phyloP scores from a whole-genome alignment of 2,329 filamentous ascomycete genomes.

The Colletotrichum echinochloae region DNA sequence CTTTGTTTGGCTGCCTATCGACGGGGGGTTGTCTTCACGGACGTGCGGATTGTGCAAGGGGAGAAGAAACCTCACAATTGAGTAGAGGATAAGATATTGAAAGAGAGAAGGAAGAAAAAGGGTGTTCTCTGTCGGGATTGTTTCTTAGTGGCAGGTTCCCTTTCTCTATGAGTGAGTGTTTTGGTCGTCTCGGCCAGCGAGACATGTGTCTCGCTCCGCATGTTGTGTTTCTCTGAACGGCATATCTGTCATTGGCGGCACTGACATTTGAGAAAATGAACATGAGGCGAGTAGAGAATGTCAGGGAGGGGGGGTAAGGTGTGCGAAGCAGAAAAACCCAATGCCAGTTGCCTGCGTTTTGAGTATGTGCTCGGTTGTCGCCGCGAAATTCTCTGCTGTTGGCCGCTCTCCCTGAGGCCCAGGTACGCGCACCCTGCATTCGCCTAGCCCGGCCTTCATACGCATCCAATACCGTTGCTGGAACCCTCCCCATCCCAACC shows the following conservation, averaged over 20 bases:
- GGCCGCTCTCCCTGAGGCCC: too few relatives aligned
- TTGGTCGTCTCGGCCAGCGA: conserved; percentile 11
- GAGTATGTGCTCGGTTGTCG: background rate
- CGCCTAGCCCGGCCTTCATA: too few relatives aligned
- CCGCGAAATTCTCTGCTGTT: background rate
- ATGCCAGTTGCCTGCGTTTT: background rate
- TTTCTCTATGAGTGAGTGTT: background rate
- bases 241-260: background rate
- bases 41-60: background rate
- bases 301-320: background rate
- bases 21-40: background rate
- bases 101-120: background rate
- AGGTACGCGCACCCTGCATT: too few relatives aligned
- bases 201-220: background rate
- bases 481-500: too few relatives aligned
- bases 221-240: background rate
- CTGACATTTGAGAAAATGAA: background rate
- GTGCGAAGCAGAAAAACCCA: background rate
- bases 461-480: too few relatives aligned
- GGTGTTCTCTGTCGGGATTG: too few relatives aligned
- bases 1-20: background rate
- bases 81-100: too few relatives aligned
- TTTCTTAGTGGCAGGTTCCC: too few relatives aligned
- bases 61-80: background rate
- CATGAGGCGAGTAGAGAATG: background rate